Evolutionary conservation across 78 protist genomes (phyloP).

Genomic region (Emiliania huxleyi): DNA sequence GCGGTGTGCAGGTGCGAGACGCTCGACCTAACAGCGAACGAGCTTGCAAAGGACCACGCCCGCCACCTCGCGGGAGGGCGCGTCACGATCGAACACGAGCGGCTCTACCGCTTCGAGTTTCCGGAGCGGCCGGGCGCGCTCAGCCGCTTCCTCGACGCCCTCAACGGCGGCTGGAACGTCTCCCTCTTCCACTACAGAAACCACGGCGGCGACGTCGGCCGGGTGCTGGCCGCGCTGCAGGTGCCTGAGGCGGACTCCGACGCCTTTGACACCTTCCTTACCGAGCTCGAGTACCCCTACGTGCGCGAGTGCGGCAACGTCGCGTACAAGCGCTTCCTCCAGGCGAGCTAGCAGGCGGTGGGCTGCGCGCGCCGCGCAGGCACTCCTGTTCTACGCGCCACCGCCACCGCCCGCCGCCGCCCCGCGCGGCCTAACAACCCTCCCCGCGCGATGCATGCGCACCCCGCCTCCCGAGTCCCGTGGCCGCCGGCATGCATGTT

Average conservation of each 20-base stretch:
- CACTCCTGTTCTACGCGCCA: too few relatives aligned
- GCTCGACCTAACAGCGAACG: slow-evolving; percentile 30
- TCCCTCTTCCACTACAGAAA: slow-evolving; percentile 68
- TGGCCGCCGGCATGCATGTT: too few relatives aligned
- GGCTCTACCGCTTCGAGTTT: neutral
- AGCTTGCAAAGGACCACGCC: slow-evolving; percentile 40
- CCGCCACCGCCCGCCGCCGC: too few relatives aligned
- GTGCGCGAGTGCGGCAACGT: neutral
- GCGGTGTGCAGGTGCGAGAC: too few relatives aligned
- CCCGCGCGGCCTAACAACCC: too few relatives aligned
- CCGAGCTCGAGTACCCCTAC: neutral
- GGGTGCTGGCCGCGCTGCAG: slow-evolving; percentile 57
- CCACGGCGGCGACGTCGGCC: slow-evolving; percentile 55
- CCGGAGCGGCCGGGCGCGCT: slow-evolving; percentile 46
- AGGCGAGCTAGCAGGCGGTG: too few relatives aligned
- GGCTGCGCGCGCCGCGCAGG: too few relatives aligned
- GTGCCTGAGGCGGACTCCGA: neutral
- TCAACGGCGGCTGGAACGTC: slow-evolving; percentile 34
- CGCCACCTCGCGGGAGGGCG: slow-evolving; percentile 38
- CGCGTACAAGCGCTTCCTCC: neutral
- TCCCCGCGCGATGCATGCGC: too few relatives aligned
- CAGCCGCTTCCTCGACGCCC: neutral
- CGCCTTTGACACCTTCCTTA: neutral
- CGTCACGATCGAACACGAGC: neutral
- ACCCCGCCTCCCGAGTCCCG: too few relatives aligned